Conservation (phyloP, 352 stramenopile species). For the Pythium grandisporangium region DNA sequence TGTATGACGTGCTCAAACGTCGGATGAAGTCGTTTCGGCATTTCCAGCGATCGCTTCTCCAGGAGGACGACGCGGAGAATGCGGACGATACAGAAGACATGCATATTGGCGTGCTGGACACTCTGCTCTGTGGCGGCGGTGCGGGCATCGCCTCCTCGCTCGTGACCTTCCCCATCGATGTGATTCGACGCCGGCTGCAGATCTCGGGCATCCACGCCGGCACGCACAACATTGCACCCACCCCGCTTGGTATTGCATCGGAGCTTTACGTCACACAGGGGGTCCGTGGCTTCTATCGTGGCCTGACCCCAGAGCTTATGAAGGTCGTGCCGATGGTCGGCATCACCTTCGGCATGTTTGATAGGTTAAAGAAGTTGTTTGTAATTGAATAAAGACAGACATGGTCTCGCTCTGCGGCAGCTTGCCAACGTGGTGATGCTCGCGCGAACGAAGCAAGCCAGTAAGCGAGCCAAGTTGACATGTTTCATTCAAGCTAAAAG, state of each 20-base stretch:
- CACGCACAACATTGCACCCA: constrained; percentile 58
- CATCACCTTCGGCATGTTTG: constrained; percentile 95
- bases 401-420: too few species aligned
- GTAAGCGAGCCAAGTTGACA: too few species aligned
- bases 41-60: constrained; percentile 18
- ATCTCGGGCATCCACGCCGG: constrained; percentile 86
- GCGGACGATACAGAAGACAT: constrained; percentile 4
- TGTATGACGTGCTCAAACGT: constrained; percentile 93
- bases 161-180: constrained; percentile 94
- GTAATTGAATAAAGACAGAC: constrained; percentile 61
- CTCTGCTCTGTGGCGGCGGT: constrained; percentile 84
- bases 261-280: constrained; percentile 68
- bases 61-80: constrained; percentile 15
- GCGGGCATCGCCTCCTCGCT: constrained; percentile 89
- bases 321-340: constrained; percentile 97
- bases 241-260: constrained; percentile 57
- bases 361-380: constrained; percentile 90
- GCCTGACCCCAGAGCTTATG: constrained; percentile 91
- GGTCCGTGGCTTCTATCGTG: constrained; percentile 78
- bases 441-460: too few species aligned
- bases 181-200: constrained; percentile 91
- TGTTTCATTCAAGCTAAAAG: too few species aligned
- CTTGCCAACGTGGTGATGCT: too few species aligned
- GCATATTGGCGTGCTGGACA: constrained; percentile 69
- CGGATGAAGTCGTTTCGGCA: constrained; percentile 71